Conservation (phyloP, 139 green algal species). For the Deuterostichococcus epilithicus region DNA sequence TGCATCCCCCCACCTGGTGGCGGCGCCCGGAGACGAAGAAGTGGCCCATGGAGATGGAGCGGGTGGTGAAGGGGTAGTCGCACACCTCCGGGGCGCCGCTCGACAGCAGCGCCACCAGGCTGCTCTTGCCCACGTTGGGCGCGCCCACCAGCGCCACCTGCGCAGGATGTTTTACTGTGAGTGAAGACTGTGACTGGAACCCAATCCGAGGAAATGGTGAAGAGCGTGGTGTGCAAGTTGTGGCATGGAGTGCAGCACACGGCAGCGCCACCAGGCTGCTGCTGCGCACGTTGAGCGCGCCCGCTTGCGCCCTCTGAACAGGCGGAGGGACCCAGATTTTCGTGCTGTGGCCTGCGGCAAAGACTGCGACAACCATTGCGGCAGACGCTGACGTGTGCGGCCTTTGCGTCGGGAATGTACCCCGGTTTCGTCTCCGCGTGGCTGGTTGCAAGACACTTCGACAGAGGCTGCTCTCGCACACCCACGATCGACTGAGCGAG, state of each 20-base stretch:
- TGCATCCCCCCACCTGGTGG: slow-evolving; percentile 65
- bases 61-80: slow-evolving; percentile 98
- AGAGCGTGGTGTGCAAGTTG: no score
- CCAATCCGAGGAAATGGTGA: no score
- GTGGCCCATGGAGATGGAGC: slow-evolving; percentile 95
- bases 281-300: slow-evolving; percentile 95
- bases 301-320: slow-evolving; percentile 67
- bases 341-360: no score
- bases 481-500: no score
- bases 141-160: slow-evolving; percentile 77
- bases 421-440: neutral
- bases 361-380: no score
- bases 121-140: slow-evolving; percentile 94
- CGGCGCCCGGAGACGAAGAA: slow-evolving; percentile 80
- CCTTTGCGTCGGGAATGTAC: no score
- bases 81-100: slow-evolving; percentile 80
- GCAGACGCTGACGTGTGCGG: no score
- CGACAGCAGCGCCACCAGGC: slow-evolving; percentile 84
- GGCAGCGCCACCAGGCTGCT: slow-evolving; percentile 84
- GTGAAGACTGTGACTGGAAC: no score
- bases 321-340: no score
- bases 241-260: no score
- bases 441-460: no score
- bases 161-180: neutral
- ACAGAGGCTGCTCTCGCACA: no score